Evolutionary conservation across 2,329 filamentous ascomycete species (phyloP), one percentile per base, ranked within the genome.

Genomic region (Bipolaris bicolor): DNA sequence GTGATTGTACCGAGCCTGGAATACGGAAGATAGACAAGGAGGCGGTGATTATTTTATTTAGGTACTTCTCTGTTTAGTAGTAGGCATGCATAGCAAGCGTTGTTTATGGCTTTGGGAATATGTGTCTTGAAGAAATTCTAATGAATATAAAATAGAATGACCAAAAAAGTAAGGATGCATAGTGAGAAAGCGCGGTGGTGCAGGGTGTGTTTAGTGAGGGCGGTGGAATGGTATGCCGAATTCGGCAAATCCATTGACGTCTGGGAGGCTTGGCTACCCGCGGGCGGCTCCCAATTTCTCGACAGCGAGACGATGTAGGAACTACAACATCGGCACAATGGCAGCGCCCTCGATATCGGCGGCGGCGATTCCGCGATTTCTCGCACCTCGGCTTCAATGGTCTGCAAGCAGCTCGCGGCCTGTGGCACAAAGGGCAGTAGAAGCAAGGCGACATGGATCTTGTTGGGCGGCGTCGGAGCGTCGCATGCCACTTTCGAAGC

Each of bases 1-100:
- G 95, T 99, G 15, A 93, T 98, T 77, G 88, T 99, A 66, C 95
- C 95, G 37, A 92, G 79, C 60, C 70, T 83, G 69, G 81, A 82
- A 68, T 82, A 81, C 70, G 81, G 81, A 34, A 72, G 80, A 60
- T 83, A 68, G 60, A 49, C 18, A 44, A 44, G 33, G n/a, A 24
- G 20, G 15, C 34, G 39, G 39, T 33, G 18, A 50, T 37, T 41
- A 41, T 49, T 40, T 48, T 41, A 43, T 43, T 53, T 62, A 55
- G 49, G 49, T 53, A 58, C 57, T 37, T 58, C 46, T 55, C 54
- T 40, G 22, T 10, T 44, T 44, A 29, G 24, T 26, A 31, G 24
- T 55, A 49, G 51, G 16, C 13, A 55, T 70, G 68, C 65, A 70
- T 70, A 63, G 62, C 62, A 63, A 66, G 64, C 64, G 61, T 52